These are phyloP conservation scores for Graphiopsis chlorocephala DNA, from an alignment of 2,329 filamentous ascomycete genomes.

Conservation along the genomic window DNA sequence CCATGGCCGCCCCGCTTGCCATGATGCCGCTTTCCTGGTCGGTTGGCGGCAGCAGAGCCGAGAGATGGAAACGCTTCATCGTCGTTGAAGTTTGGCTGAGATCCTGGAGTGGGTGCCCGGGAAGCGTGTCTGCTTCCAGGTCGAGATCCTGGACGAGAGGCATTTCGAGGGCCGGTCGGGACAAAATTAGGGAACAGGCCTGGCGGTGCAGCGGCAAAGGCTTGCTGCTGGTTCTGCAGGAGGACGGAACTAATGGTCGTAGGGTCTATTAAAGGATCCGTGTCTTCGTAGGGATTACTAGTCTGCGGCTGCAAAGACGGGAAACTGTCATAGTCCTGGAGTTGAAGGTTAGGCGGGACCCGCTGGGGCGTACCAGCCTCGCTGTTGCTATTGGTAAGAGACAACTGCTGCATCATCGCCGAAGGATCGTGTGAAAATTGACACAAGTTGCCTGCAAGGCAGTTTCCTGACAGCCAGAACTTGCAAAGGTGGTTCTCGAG, in stretches of 20 bases:
- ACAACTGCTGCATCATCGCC: constrained; percentile 77
- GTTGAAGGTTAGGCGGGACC: constrained; percentile 66
- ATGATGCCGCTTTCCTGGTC: constrained; percentile 85
- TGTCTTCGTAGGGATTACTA: constrained; percentile 44
- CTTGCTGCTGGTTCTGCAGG: constrained; percentile 36
- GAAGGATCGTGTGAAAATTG: constrained; percentile 97
- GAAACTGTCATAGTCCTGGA: constrained; percentile 82
- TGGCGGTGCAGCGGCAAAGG: constrained; percentile 52
- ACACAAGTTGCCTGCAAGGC: constrained; percentile 87
- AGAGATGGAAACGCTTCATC: constrained; percentile 93
- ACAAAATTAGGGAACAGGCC: constrained; percentile 63
- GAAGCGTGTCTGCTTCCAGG: constrained; percentile 79
- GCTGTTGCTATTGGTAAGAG: constrained; percentile 52
- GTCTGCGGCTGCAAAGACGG: constrained; percentile 62
- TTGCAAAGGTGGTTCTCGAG: constrained; percentile 96
- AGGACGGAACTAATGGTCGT: constrained; percentile 44
- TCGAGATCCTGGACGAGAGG: constrained; percentile 71
- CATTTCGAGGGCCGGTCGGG: constrained; percentile 42
- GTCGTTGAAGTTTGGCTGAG: constrained; percentile 72
- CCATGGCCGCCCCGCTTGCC: constrained; percentile 85
- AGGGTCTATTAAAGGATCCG: constrained; percentile 33
- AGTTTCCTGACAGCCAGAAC: constrained; percentile 97
- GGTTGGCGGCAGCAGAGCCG: constrained; percentile 68
- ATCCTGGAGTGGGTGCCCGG: constrained; percentile 62
- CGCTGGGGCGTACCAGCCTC: constrained; percentile 63